Conservation (phyloP, 352 stramenopile species). For the Globisporangium okanoganense region DNA sequence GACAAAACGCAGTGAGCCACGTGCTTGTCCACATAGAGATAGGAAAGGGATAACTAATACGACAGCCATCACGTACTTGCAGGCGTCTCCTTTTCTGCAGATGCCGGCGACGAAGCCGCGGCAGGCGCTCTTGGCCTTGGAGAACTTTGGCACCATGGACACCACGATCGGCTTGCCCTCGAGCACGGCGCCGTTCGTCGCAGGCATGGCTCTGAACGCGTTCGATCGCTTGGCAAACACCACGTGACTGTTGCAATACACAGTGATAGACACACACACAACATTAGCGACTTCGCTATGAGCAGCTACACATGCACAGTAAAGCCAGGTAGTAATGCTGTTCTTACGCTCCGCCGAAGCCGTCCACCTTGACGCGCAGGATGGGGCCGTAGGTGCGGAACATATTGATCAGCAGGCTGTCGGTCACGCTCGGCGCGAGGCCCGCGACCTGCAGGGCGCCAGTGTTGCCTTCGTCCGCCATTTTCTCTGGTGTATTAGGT, state of each 20-base stretch:
- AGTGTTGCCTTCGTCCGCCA: slow-evolving; percentile 10
- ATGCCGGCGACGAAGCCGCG: slow-evolving; percentile 53
- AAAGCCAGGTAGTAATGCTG: not conserved
- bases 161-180: slow-evolving; percentile 51
- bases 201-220: slow-evolving; percentile 34
- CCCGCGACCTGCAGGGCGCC: slow-evolving; percentile 45
- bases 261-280: no score
- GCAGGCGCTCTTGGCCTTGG: slow-evolving; percentile 37
- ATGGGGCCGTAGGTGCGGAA: slow-evolving; percentile 57
- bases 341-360: slow-evolving; percentile 48
- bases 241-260: slow-evolving; percentile 27
- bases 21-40: not conserved
- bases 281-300: not conserved
- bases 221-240: slow-evolving; percentile 25
- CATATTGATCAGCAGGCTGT: slow-evolving; percentile 49
- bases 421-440: slow-evolving; percentile 30
- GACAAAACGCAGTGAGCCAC: not conserved
- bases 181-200: slow-evolving; percentile 50
- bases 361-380: slow-evolving; percentile 43
- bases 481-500: not conserved
- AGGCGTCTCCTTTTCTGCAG: slow-evolving; percentile 56
- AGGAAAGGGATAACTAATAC: not conserved
- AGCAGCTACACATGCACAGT: not conserved
- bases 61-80: slow-evolving; percentile 57
- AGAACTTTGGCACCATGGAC: slow-evolving; percentile 34